These are phyloP conservation scores for Aurinia saxatilis DNA, from an alignment of 345 rosid genomes.

Conservation along the genomic window DNA sequence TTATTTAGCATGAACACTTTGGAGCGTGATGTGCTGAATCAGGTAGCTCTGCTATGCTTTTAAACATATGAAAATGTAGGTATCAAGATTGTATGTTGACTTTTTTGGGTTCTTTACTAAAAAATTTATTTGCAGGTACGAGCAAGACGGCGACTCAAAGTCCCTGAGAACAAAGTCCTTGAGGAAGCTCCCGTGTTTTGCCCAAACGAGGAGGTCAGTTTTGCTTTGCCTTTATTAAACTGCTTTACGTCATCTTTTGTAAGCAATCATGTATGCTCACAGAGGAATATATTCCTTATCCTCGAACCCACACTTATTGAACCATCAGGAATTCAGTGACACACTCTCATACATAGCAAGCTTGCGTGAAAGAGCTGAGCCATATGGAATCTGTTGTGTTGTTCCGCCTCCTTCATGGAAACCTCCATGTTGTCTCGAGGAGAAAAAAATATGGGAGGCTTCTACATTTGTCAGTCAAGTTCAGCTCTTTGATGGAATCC, in stretches of 20 bases:
- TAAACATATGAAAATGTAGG: not conserved
- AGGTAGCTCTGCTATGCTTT: not conserved
- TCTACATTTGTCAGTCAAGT: conserved; percentile 36
- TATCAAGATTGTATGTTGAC: not conserved
- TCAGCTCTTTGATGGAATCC: conserved; percentile 44
- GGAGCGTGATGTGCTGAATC: conserved; percentile 1
- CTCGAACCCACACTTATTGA: conserved; percentile 2
- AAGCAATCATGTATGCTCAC: conserved; percentile 1
- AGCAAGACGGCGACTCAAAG: conserved; percentile 30
- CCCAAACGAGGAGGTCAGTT: conserved; percentile 62
- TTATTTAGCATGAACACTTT: not conserved
- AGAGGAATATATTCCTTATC: not conserved
- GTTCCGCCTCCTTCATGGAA: conserved; percentile 74
- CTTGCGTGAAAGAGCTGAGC: conserved; percentile 43
- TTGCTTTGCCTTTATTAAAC: conserved; percentile 14
- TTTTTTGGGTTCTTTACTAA: not conserved
- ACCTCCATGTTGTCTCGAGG: conserved; percentile 43
- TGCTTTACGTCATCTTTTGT: conserved; percentile 13
- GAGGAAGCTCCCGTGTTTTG: conserved; percentile 56
- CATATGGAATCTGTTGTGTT: conserved; percentile 65
- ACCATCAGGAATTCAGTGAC: conserved; percentile 59
- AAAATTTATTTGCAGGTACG: conserved; percentile 30
- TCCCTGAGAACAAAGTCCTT: conserved; percentile 30
- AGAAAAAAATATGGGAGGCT: conserved; percentile 40
- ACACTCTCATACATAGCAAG: conserved; percentile 51